Evolutionary conservation across 2,329 filamentous ascomycete species (phyloP).

Genomic region (Fusarium mangiferae): DNA sequence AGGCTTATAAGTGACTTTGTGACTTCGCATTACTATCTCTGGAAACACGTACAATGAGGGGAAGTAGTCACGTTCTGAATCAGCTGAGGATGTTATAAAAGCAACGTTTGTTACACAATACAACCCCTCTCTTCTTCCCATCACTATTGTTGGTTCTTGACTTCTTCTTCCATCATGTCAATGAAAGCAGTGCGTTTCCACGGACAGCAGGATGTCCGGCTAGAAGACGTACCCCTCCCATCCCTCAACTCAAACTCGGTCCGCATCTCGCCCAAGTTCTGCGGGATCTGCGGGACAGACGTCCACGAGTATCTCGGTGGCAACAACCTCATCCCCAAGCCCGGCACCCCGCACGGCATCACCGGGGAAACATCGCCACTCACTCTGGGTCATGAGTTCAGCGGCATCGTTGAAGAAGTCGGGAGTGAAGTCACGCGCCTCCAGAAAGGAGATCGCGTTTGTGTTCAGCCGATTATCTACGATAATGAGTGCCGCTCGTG

Average conservation of each 20-base stretch:
- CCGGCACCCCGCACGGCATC: constrained; percentile 16
- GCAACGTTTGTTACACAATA: too few species aligned
- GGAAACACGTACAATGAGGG: constrained; percentile 11
- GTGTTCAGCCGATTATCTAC: constrained; percentile 16
- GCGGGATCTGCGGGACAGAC: constrained; percentile 19
- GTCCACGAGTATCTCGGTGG: constrained; percentile 23
- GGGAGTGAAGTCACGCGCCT: constrained; percentile 11
- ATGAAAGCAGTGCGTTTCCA: constrained; percentile 20
- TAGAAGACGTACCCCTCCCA: not conserved
- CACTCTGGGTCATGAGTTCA: constrained; percentile 18
- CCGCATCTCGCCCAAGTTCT: constrained; percentile 2
- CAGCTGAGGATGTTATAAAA: not conserved
- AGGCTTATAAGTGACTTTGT: not conserved
- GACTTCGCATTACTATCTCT: constrained; percentile 24
- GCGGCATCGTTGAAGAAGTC: constrained; percentile 11
- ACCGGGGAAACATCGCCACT: constrained; percentile 19
- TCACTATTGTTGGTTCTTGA: not conserved
- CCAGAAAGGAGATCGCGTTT: constrained; percentile 10
- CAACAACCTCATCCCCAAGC: constrained; percentile 22
- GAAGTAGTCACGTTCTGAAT: constrained; percentile 12
- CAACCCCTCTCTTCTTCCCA: not conserved
- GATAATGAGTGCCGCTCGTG: constrained; percentile 16
- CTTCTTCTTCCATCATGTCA: not conserved
- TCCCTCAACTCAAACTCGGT: not conserved
- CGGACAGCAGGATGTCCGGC: constrained; percentile 3